A percentile compares a stretch with the other conserved stretches of the same genome.
These are phyloP conservation scores for Linnemannia hyalina DNA, from an alignment of 192 early-diverging fungal species.

Conservation along the genomic window DNA sequence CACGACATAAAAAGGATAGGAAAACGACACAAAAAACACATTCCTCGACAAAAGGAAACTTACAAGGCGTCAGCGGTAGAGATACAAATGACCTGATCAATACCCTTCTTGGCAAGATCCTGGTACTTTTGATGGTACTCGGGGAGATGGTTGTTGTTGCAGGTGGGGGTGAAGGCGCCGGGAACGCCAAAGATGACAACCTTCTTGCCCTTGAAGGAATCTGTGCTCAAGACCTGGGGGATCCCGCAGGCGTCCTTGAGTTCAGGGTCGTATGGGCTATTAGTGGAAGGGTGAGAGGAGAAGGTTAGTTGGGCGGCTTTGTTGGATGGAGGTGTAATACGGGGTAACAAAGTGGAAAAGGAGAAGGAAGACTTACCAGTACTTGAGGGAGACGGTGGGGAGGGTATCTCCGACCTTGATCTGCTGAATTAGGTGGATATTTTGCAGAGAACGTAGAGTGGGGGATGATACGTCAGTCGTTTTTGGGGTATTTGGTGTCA, in stretches of 20 bases:
- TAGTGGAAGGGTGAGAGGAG: background rate
- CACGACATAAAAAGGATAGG: background rate
- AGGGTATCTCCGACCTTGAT: constrained; percentile 53
- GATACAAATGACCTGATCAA: constrained; percentile 65
- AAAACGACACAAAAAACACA: background rate
- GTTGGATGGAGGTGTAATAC: background rate
- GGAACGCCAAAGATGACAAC: constrained; percentile 78
- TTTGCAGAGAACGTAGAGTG: background rate
- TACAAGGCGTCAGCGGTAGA: constrained; percentile 67
- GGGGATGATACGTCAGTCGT: background rate
- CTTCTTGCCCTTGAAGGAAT: constrained; percentile 71
- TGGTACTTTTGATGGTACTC: constrained; percentile 56
- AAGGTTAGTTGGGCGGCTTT: no score
- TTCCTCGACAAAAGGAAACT: background rate
- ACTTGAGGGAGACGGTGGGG: constrained; percentile 45
- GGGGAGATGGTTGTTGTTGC: constrained; percentile 68
- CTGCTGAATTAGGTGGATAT: background rate
- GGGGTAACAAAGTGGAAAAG: no score
- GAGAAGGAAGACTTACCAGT: constrained; percentile 23
- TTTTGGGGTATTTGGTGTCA: background rate
- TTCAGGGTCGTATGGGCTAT: constrained; percentile 45
- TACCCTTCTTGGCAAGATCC: constrained; percentile 65
- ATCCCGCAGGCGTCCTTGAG: constrained; percentile 45
- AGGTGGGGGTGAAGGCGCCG: constrained; percentile 76
- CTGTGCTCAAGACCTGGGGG: constrained; percentile 54